Percentiles rank a stretch among this genome's conserved stretches.
These are phyloP conservation scores for Rhizophora mangle DNA, from an alignment of 345 rosid species.

Conservation along the genomic window DNA sequence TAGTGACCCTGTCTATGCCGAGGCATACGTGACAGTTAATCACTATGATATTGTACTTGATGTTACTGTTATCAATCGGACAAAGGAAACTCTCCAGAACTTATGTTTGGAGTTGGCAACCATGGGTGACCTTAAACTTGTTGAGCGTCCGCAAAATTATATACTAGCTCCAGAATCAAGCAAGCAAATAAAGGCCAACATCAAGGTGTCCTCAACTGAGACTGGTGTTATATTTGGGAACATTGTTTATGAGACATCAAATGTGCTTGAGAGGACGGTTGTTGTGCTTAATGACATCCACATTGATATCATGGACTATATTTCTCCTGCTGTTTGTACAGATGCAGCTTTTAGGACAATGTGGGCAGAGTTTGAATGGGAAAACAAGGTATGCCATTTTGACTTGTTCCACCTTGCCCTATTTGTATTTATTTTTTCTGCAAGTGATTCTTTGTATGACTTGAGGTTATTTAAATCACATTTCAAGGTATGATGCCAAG, in stretches of 20 bases:
- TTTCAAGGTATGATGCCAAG: background rate
- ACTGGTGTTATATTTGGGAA: slow-evolving; percentile 98
- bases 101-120: slow-evolving; percentile 96
- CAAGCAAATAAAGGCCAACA: slow-evolving; percentile 97
- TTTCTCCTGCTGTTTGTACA: slow-evolving; percentile 88
- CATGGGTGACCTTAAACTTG: slow-evolving; percentile 99
- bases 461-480: background rate
- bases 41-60: slow-evolving; percentile 97
- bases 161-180: slow-evolving; percentile 93
- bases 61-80: slow-evolving; percentile 89
- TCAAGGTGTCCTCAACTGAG: slow-evolving; percentile 98
- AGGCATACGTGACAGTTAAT: slow-evolving; percentile 94
- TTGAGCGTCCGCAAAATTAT: slow-evolving; percentile 97
- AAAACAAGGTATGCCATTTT: slow-evolving; percentile 67
- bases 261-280: slow-evolving; percentile 78
- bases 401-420: background rate
- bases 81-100: slow-evolving; percentile 96
- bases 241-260: slow-evolving; percentile 92
- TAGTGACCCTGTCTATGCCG: slow-evolving; percentile 99
- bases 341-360: slow-evolving; percentile 90
- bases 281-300: slow-evolving; percentile 95
- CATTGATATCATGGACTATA: slow-evolving; percentile 94
- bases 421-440: background rate
- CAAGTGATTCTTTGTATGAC: background rate
- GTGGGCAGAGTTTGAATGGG: slow-evolving; percentile 99